Evolutionary conservation across 768 basidiomycete species (phyloP).

Genomic region (Pholiota molesta): DNA sequence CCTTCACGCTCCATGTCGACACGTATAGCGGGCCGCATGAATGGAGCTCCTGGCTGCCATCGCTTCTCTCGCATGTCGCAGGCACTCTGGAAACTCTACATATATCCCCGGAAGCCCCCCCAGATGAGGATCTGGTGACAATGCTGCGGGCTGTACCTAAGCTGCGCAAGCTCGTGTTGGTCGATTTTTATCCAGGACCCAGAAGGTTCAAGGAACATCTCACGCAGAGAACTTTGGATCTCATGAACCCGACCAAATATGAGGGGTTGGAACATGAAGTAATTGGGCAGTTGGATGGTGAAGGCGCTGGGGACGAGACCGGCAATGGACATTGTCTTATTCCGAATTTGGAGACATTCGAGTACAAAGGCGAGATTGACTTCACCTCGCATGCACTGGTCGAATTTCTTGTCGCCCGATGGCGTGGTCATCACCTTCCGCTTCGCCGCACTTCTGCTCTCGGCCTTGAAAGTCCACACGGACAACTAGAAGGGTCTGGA

Average conservation of each 20-base stretch:
- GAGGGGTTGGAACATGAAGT: not conserved
- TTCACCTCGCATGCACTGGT: constrained; percentile 11
- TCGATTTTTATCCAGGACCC: constrained; percentile 12
- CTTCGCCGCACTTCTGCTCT: too few relatives aligned
- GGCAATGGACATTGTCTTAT: not conserved
- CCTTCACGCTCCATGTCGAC: not conserved
- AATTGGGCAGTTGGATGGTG: not conserved
- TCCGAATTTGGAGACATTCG: not conserved
- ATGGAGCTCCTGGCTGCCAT: constrained; percentile 8
- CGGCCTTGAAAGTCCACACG: too few relatives aligned
- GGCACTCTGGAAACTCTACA: constrained; percentile 13
- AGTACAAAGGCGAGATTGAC: not conserved
- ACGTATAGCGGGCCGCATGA: constrained; percentile 10
- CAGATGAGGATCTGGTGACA: constrained; percentile 16
- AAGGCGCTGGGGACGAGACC: too few relatives aligned
- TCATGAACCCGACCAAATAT: constrained; percentile 11
- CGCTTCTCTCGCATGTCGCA: constrained; percentile 15
- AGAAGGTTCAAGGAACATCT: constrained; percentile 11
- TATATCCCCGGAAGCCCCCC: constrained; percentile 18
- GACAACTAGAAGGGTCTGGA: not conserved
- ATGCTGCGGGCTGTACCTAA: constrained; percentile 15
- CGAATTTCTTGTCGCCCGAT: constrained; percentile 16
- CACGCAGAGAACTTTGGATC: constrained; percentile 14
- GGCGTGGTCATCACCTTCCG: constrained; percentile 9
- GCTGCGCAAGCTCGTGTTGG: constrained; percentile 16